These are phyloP conservation scores for Acrodontium crateriforme DNA, from an alignment of 2,329 filamentous ascomycete genomes.

Conservation along the genomic window DNA sequence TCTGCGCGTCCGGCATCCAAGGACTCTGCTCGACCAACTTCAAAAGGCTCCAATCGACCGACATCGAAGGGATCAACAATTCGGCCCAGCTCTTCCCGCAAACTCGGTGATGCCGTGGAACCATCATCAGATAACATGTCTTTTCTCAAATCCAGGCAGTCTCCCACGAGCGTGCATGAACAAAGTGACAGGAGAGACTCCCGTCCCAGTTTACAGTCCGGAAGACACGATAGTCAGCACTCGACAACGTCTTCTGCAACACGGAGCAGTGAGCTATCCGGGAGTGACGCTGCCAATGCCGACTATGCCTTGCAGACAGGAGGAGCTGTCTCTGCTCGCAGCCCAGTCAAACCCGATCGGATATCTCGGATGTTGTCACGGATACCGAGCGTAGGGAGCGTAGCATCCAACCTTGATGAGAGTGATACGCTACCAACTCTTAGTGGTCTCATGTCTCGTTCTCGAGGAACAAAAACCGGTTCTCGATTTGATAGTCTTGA, in stretches of 20 bases:
- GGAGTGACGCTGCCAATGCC: conserved; percentile 63
- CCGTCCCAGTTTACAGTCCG: conserved; percentile 13
- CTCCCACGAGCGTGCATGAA: no score
- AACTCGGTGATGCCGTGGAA: no score
- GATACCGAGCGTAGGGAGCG: conserved; percentile 76
- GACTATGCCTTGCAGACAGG: conserved; percentile 77
- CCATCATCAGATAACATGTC: no score
- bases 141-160: no score
- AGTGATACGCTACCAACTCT: conserved; percentile 10
- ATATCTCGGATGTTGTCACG: conserved; percentile 50
- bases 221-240: conserved; percentile 42
- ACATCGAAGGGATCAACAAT: conserved; percentile 11
- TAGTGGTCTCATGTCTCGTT: no score
- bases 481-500: conserved; percentile 49
- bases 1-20: conserved; percentile 1
- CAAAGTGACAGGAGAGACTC: no score
- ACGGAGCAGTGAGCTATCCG: conserved; percentile 44
- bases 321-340: conserved; percentile 47
- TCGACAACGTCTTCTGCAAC: conserved; percentile 45
- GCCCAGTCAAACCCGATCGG: conserved; percentile 20
- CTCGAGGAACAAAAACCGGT: no score
- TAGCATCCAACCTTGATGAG: conserved; percentile 50
- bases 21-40: conserved; percentile 2
- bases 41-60: conserved; percentile 5
- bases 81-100: conserved; percentile 6